Evolutionary conservation across 495 filamentous ascomycete species (phyloP).

Genomic region (Bacidia rubella): DNA sequence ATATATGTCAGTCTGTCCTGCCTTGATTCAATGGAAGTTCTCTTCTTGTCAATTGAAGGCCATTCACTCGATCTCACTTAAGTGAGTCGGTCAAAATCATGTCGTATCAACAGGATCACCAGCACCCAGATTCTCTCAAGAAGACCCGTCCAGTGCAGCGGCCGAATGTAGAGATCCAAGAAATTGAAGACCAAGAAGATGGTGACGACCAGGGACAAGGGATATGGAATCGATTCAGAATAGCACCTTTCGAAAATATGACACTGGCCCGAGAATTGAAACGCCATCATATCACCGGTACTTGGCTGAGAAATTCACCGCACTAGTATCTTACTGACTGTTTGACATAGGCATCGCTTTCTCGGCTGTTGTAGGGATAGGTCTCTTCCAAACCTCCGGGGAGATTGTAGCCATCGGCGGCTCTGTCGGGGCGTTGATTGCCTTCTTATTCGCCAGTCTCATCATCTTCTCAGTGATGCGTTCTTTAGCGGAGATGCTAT

Average conservation of each 20-base stretch:
- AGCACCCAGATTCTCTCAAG: too few species aligned
- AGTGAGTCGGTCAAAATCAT: too few species aligned
- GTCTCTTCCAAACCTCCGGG: constrained; percentile 28
- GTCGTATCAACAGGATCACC: too few species aligned
- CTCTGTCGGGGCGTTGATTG: constrained; percentile 25
- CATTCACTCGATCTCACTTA: too few species aligned
- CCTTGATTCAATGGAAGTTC: too few species aligned
- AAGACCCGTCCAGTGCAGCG: too few species aligned
- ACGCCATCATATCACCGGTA: constrained; percentile 20
- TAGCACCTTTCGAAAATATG: constrained; percentile 11
- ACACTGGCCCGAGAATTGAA: constrained; percentile 14
- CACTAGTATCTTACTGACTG: not conserved
- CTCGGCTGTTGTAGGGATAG: constrained; percentile 28
- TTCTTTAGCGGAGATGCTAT: constrained; percentile 30
- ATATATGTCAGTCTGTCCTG: too few species aligned
- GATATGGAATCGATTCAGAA: constrained; percentile 2
- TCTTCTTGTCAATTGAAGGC: too few species aligned
- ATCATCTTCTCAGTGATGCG: constrained; percentile 29
- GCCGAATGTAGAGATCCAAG: too few species aligned
- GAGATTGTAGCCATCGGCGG: constrained; percentile 26
- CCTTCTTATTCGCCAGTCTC: constrained; percentile 26
- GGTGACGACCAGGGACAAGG: not conserved
- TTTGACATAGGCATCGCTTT: constrained; percentile 21
- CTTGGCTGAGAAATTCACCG: not conserved
- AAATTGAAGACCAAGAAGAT: not conserved